phyloP scores from a whole-genome alignment of 208 protist genomes.

The Zelonia costaricensis region DNA sequence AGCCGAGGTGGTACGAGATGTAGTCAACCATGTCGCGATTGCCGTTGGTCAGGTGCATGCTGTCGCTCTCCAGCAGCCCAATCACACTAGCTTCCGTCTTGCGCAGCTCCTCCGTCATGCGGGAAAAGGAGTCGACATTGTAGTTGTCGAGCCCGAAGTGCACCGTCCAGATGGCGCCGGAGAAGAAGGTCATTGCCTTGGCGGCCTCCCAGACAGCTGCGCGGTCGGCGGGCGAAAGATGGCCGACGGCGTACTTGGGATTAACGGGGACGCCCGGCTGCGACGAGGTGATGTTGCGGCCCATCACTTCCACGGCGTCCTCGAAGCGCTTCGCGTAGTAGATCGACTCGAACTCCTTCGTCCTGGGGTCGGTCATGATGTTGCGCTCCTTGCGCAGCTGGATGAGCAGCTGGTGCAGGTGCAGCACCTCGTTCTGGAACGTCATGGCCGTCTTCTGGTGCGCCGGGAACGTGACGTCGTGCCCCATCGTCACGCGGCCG shows the following conservation, averaged over 20 bases:
- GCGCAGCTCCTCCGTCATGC: slow-evolving; percentile 48
- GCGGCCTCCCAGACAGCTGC: slow-evolving; percentile 60
- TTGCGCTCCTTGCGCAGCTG: slow-evolving; percentile 46
- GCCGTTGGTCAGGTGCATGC: slow-evolving; percentile 70
- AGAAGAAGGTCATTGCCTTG: slow-evolving; percentile 70
- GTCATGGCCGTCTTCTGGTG: slow-evolving; percentile 41
- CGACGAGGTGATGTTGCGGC: slow-evolving; percentile 38
- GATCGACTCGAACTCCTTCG: slow-evolving; percentile 33
- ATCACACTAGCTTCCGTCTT: slow-evolving; percentile 57
- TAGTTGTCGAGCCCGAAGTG: slow-evolving; percentile 81
- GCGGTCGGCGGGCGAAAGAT: slow-evolving; percentile 31
- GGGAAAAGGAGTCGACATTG: slow-evolving; percentile 69
- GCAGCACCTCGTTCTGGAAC: slow-evolving; percentile 54
- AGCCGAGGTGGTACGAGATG: slow-evolving; percentile 74
- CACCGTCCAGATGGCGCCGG: slow-evolving; percentile 82
- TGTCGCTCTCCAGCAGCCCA: slow-evolving; percentile 75
- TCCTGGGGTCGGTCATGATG: slow-evolving; percentile 40
- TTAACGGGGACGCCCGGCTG: slow-evolving; percentile 13
- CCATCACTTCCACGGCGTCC: slow-evolving; percentile 35
- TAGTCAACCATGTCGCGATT: slow-evolving; percentile 82
- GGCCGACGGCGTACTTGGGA: slow-evolving; percentile 16
- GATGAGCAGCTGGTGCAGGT: slow-evolving; percentile 57
- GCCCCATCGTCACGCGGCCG: slow-evolving; percentile 35
- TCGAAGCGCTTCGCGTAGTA: slow-evolving; percentile 44
- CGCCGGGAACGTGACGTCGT: slow-evolving; percentile 36